Percentiles rank a stretch among this genome's conserved stretches.
These are phyloP conservation scores for Metschnikowia koreensis DNA, from an alignment of 805 yeast species.

Conservation along the genomic window DNA sequence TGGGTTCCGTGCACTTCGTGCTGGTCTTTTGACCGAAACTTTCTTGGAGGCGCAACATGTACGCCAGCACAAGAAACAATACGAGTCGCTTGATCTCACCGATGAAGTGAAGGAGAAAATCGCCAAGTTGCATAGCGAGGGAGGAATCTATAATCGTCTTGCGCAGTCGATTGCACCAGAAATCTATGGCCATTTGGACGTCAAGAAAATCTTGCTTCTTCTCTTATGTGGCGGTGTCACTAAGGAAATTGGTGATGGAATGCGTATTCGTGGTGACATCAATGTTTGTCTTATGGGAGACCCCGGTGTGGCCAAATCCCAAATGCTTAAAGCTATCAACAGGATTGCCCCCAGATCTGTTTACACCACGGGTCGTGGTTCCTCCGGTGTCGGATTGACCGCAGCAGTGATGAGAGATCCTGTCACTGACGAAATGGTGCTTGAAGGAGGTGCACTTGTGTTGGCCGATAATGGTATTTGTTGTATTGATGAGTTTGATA, in stretches of 20 bases:
- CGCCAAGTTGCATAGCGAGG: constrained; percentile 51
- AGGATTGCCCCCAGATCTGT: constrained; percentile 96
- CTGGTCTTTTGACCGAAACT: constrained; percentile 93
- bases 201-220: constrained; percentile 83
- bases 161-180: constrained; percentile 96
- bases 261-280: constrained; percentile 96
- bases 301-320: constrained; percentile 99
- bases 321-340: constrained; percentile 83
- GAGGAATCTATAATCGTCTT: constrained; percentile 73
- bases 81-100: constrained; percentile 61
- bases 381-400: constrained; percentile 97
- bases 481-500: constrained; percentile 98
- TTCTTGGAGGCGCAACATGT: constrained; percentile 85
- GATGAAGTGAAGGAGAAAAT: constrained; percentile 57
- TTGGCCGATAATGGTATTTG: constrained; percentile 97
- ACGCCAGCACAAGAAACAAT: constrained; percentile 84
- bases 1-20: constrained; percentile 87
- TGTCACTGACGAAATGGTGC: constrained; percentile 96
- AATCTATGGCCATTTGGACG: constrained; percentile 90
- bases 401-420: constrained; percentile 99
- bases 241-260: constrained; percentile 92
- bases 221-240: constrained; percentile 94
- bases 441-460: constrained; percentile 98
- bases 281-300: constrained; percentile 97
- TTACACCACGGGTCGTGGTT: constrained; percentile 97